Evolutionary conservation across 805 yeast genomes (phyloP), one percentile per base, ranked within the genome.

Genomic region (Candida berthetii): DNA sequence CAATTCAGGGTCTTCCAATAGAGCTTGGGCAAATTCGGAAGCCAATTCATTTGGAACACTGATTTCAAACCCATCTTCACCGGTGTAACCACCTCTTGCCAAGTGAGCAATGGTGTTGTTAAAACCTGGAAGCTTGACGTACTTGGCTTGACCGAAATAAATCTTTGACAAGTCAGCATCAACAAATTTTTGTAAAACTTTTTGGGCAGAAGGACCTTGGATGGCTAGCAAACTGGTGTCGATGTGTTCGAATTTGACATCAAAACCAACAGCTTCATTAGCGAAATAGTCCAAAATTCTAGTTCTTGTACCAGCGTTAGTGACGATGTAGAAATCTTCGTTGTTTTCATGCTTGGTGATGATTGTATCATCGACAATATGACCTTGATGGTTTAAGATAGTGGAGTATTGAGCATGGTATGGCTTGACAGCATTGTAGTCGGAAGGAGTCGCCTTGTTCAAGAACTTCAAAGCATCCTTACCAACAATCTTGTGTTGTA

Each of bases 31-130:
- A 50, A 93, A 78, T 1, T 73, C 77, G 25, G 66, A 59, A 2
- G 91, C 82, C 18, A 71, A 59, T 40, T 70, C 65, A 42, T 76
- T 68, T 22, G 87, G 83, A 45, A 90, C 81, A 8, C 95, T 81
- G 44, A 91, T 76, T 62, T 93, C 99, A 62, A 93, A 91, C 2
- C 99, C 99, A 61, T 93, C 99, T 65, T 93, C 99, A 16, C 99
- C 99, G 7, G 99, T 93, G 69, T 93, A 93, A 2, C 99, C 99
- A 19, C 95, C 86, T 63, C 99, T 81, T 3, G 96, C 85, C n/a
- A 89, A 73, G 57, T 89, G 95, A 40, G 84, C 70, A 39, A 70
- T 66, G 29, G 57, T 48, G 20, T 64, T 46, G 61, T 57, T 41
- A 64, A 68, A 54, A 61, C 67, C 41, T 19, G 58, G 52, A 13